A percentile compares a stretch with the other conserved stretches of the same genome.
Conservation (phyloP, 208 protist genomes). For the Leishmania tarentolae region DNA sequence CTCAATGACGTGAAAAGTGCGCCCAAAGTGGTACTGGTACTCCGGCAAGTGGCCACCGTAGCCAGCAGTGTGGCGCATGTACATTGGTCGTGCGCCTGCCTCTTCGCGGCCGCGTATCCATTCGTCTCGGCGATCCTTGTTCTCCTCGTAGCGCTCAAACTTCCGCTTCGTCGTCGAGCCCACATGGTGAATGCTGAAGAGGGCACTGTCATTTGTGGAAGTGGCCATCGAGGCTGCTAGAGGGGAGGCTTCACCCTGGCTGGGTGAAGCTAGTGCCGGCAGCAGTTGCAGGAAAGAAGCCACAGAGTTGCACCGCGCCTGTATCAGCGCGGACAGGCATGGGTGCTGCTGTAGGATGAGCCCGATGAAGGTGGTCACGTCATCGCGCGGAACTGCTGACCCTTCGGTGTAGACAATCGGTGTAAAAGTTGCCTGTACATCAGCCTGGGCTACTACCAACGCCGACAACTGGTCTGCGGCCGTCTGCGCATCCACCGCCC, state of each 20-base stretch:
- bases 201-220: conserved; percentile 2
- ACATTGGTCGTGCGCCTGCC: conserved; percentile 49
- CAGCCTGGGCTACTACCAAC: conserved; percentile 10
- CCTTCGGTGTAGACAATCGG: conserved; percentile 22
- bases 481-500: not conserved
- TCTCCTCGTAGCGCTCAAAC: conserved; percentile 68
- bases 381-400: conserved; percentile 36
- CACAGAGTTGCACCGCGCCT: conserved; percentile 24
- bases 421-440: conserved; percentile 27
- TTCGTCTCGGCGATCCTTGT: conserved; percentile 72
- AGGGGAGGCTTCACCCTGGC: not conserved
- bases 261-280: not conserved
- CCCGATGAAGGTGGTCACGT: conserved; percentile 42
- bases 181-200: conserved; percentile 41
- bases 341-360: conserved; percentile 57
- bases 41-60: conserved; percentile 85
- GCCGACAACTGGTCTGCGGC: not conserved
- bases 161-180: conserved; percentile 35
- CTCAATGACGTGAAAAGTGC: conserved; percentile 89
- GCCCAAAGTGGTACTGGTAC: conserved; percentile 78
- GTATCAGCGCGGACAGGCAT: conserved; percentile 11
- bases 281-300: not conserved
- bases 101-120: conserved; percentile 76
- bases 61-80: conserved; percentile 67
- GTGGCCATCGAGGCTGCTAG: not conserved